Evolutionary conservation across 768 basidiomycete genomes (phyloP), one percentile per base, ranked within the genome.

Genomic region (Leucosporidium yakuticum): DNA sequence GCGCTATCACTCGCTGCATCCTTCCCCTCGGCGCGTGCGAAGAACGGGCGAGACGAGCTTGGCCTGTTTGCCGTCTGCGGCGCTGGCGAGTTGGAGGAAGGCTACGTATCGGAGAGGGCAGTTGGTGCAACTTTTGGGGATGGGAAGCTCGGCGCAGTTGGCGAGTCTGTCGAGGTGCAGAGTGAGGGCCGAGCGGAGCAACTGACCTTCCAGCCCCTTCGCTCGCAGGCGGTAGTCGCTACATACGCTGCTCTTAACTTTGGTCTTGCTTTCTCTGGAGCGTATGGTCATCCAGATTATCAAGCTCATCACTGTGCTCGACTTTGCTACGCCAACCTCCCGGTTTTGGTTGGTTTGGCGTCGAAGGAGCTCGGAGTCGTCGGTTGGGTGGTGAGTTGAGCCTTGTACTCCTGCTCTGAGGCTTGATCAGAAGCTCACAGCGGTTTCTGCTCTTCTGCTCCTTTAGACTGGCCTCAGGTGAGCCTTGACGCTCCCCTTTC

Each of bases 291-390:
- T 19, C 51, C 36, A 34, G 58, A 64, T 34, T 64, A 64, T 32
- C 58, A 36, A 6, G 64, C 64, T 11, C 64, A 65, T 31, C 64
- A 62, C n/a, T 19, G n/a, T 32, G 68, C 68, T 2, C 31, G 68
- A 15, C 34, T 69, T 2, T 58, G 32, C 39, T 63, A 50, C 54
- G 60, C 68, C 1, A 48, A 53, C n/a, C 5, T 69, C 7, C 68
- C 68, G 12, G 14, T 69, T 1, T 39, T 69, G 0, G 56, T 64
- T 12, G 68, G 60, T 0, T 50, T 69, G 25, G 68, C 68, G 1
- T 29, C 32, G 15, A 55, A 62, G 23, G 68, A 69, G 55, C 54
- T 65, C 44, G 57, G 57, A 1, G 51, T 69, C 20, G 47, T 69
- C 20, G 32, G 34, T 1, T 69, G 68, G 68, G 12, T 69, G 15